These are phyloP conservation scores for Acrodontium crateriforme DNA, from an alignment of 2,329 filamentous ascomycete species.

Conservation along the genomic window DNA sequence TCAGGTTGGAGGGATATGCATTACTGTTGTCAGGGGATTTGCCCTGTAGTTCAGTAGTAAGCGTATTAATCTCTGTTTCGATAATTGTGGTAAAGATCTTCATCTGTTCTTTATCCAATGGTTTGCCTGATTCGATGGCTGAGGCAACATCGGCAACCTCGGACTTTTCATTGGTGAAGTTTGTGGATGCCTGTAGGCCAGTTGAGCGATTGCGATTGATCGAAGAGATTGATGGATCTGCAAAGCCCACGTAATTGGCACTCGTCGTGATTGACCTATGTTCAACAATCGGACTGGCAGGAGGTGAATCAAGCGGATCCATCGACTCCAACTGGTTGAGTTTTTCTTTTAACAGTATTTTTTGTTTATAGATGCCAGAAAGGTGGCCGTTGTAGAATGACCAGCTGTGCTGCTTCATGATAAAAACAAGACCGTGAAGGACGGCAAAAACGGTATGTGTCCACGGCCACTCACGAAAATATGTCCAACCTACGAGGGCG, in stretches of 20 bases:
- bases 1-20: conserved; percentile 58
- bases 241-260: conserved; percentile 2
- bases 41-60: conserved; percentile 51
- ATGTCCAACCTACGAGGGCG: conserved; percentile 49
- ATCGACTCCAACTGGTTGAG: conserved; percentile 46
- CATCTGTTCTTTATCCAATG: conserved; percentile 49
- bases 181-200: conserved; percentile 28
- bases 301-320: conserved; percentile 26
- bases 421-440: conserved; percentile 57
- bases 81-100: conserved; percentile 51
- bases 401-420: conserved; percentile 78
- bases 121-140: conserved; percentile 46
- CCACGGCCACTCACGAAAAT: conserved; percentile 67
- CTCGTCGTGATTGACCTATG: background rate
- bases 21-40: conserved; percentile 38
- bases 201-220: conserved; percentile 21
- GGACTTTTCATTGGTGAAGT: conserved; percentile 32
- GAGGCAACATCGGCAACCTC: conserved; percentile 48
- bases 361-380: conserved; percentile 42
- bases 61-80: conserved; percentile 49
- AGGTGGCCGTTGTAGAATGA: conserved; percentile 63
- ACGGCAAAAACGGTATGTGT: conserved; percentile 69
- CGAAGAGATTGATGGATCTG: conserved; percentile 7
- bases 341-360: conserved; percentile 30
- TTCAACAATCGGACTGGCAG: conserved; percentile 20